A percentile compares a stretch with the other conserved stretches of the same genome.
phyloP scores from a whole-genome alignment of 345 rosid genomes.

The Boechera stricta region DNA sequence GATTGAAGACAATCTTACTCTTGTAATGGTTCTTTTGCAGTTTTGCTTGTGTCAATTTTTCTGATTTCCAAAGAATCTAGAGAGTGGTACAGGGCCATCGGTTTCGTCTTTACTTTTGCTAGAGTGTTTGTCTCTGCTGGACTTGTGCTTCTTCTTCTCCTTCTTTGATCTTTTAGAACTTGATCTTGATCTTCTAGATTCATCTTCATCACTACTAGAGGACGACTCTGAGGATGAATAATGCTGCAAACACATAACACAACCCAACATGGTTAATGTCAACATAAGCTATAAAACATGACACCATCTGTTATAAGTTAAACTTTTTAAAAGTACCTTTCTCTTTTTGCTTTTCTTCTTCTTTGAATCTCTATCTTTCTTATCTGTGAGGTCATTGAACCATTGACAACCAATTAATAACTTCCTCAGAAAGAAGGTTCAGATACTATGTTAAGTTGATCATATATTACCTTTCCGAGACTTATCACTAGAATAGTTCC shows the following conservation, averaged over 20 bases:
- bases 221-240: conserved; percentile 77
- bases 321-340: conserved; percentile 56
- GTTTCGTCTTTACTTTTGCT: conserved; percentile 55
- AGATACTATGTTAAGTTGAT: conserved; percentile 18
- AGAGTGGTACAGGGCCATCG: conserved; percentile 87
- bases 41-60: conserved; percentile 49
- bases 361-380: conserved; percentile 80
- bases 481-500: conserved; percentile 75
- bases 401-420: conserved; percentile 25
- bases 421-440: conserved; percentile 24
- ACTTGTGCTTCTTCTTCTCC: conserved; percentile 77
- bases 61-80: conserved; percentile 80
- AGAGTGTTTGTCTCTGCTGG: conserved; percentile 62
- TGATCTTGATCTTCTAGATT: conserved; percentile 80
- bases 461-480: conserved; percentile 62
- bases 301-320: neutral
- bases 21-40: conserved; percentile 34
- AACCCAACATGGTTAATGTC: conserved; percentile 1
- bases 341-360: conserved; percentile 81
- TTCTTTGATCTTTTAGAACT: conserved; percentile 68
- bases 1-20: conserved; percentile 28
- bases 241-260: conserved; percentile 57
- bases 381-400: conserved; percentile 57
- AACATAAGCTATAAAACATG: conserved; percentile 2
- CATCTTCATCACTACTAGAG: conserved; percentile 84